Evolutionary conservation across 225 moss, liverwort and hornwort species (phyloP).

Genomic region (Thuidium tamariscinum): DNA sequence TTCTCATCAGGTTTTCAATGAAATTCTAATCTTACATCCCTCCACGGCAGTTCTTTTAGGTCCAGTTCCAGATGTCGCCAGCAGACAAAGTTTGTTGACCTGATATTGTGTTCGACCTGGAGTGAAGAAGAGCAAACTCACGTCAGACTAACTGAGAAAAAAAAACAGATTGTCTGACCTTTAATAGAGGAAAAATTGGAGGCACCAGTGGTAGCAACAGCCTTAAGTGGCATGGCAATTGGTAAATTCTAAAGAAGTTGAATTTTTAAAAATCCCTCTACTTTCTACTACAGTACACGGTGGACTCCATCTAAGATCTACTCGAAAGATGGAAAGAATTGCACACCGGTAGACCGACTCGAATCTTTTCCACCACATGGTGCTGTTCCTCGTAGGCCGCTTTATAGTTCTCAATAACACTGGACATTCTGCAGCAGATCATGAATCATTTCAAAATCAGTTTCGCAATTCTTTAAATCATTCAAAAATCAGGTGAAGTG

Average conservation of each 20-base stretch:
- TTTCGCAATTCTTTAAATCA: neutral
- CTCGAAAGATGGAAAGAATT: neutral
- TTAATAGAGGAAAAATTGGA: neutral
- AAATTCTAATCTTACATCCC: constrained; percentile 29
- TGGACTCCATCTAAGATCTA: neutral
- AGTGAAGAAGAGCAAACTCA: neutral
- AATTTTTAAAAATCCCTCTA: neutral
- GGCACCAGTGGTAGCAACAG: neutral
- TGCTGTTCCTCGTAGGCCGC: constrained; percentile 44
- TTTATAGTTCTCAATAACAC: constrained; percentile 52
- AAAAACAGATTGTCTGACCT: neutral
- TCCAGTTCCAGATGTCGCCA: constrained; percentile 60
- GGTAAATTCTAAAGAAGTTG: neutral
- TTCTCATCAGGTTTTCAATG: neutral
- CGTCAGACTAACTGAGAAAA: neutral
- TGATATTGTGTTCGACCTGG: constrained; percentile 60
- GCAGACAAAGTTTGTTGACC: constrained; percentile 65
- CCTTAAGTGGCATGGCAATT: neutral
- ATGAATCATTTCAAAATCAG: neutral
- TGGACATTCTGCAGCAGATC: constrained; percentile 43
- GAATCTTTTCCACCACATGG: constrained; percentile 54
- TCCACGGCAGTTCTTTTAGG: constrained; percentile 28
- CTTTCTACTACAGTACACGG: neutral
- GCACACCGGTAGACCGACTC: constrained; percentile 67
- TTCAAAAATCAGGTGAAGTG: neutral